These are phyloP conservation scores for Trichoderma sp. DNA, from an alignment of 2,329 filamentous ascomycete species.

Conservation along the genomic window DNA sequence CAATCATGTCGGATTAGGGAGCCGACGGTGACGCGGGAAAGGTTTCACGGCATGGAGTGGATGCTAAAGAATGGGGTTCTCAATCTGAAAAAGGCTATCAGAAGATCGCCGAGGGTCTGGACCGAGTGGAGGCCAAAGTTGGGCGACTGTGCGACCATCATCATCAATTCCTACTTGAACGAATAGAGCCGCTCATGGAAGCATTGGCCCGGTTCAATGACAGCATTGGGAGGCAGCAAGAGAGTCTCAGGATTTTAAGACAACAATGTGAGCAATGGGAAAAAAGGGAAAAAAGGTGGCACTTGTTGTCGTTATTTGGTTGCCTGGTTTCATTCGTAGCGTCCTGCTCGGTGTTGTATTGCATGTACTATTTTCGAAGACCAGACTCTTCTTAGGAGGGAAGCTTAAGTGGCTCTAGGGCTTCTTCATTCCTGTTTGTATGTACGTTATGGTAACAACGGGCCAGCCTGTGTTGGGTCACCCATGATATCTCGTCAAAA, in stretches of 20 bases:
- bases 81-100: not conserved
- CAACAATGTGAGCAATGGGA: not conserved
- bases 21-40: not conserved
- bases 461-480: not conserved
- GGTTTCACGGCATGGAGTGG: not conserved
- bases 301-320: not conserved
- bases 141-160: too few species aligned
- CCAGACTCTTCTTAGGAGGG: not conserved
- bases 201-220: not conserved
- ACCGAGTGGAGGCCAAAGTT: too few species aligned
- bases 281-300: not conserved
- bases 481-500: not conserved
- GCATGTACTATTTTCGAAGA: not conserved
- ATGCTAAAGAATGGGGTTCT: not conserved
- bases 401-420: not conserved
- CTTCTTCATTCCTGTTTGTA: not conserved
- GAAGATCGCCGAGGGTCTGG: not conserved
- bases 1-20: not conserved
- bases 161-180: not conserved
- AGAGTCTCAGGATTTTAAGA: not conserved
- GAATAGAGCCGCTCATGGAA: not conserved
- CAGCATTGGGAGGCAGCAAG: not conserved
- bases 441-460: not conserved
- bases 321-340: not conserved
- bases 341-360: not conserved